phyloP scores from a whole-genome alignment of 345 rosid species.

The Hibiscus syriacus region DNA sequence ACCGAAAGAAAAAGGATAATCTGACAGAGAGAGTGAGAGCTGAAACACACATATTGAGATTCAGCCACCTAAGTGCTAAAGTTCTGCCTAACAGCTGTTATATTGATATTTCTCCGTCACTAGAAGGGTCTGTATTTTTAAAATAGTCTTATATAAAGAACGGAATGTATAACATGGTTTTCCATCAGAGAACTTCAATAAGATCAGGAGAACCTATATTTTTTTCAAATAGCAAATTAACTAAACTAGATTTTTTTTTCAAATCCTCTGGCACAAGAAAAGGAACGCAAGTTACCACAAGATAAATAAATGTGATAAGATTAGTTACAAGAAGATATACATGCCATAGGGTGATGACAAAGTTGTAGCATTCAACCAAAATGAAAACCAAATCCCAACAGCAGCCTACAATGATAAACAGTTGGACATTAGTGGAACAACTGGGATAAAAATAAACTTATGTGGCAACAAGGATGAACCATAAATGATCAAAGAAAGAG shows the following conservation, averaged over 20 bases:
- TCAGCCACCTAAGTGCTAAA: not conserved
- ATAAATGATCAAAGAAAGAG: not conserved
- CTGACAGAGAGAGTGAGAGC: not conserved
- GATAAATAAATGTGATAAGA: constrained; percentile 47
- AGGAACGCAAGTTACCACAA: constrained; percentile 77
- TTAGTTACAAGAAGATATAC: constrained; percentile 89
- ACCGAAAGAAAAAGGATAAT: not conserved
- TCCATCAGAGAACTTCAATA: too few relatives aligned
- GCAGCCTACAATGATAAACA: too few relatives aligned
- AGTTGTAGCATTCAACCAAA: constrained; percentile 64
- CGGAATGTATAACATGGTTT: too few relatives aligned
- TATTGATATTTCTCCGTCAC: not conserved
- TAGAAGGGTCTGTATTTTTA: not conserved
- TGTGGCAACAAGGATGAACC: not conserved
- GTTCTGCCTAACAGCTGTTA: not conserved
- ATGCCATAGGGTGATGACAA: constrained; percentile 87
- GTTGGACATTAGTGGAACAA: too few relatives aligned
- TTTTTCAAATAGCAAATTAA: not conserved
- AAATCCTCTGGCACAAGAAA: constrained; percentile 28
- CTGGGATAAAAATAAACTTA: constrained; percentile 20
- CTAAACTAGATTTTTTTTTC: not conserved
- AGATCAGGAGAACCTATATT: not conserved
- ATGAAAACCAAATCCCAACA: constrained; percentile 55
- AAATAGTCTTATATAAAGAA: not conserved
- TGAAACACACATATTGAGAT: not conserved